Evolutionary conservation across 1,139 yeast species (phyloP).

Genomic region (Yamadazyma conglobata): DNA sequence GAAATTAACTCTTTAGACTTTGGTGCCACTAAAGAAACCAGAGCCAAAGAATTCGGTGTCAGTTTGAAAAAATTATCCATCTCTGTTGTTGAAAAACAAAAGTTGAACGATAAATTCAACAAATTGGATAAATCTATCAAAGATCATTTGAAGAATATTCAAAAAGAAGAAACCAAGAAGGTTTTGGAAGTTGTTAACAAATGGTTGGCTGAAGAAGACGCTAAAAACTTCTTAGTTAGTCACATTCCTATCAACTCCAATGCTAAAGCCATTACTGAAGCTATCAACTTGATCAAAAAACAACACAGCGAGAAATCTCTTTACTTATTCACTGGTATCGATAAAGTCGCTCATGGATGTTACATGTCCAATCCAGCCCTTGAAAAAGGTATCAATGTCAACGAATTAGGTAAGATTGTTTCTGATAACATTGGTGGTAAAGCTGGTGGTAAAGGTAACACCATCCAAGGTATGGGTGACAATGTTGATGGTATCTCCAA

Average conservation of each 20-base stretch:
- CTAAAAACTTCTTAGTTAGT: conserved; percentile 57
- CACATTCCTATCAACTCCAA: conserved; percentile 72
- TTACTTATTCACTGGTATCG: conserved; percentile 78
- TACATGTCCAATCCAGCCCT: conserved; percentile 73
- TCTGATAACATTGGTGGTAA: conserved; percentile 84
- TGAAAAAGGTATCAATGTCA: conserved; percentile 70
- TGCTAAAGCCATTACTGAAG: conserved; percentile 93
- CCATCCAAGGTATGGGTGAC: conserved; percentile 96
- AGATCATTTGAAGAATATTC: conserved; percentile 82
- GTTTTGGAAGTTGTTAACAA: conserved; percentile 75
- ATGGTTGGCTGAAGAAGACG: conserved; percentile 51
- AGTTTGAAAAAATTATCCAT: conserved; percentile 77
- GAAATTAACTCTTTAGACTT: conserved; percentile 56
- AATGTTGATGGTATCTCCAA: conserved; percentile 63
- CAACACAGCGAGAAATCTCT: conserved; percentile 73
- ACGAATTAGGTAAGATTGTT: conserved; percentile 70
- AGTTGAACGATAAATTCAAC: conserved; percentile 66
- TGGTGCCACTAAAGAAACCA: conserved; percentile 72
- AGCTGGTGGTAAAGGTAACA: conserved; percentile 97
- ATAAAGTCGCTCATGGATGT: conserved; percentile 93
- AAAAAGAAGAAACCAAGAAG: conserved; percentile 82
- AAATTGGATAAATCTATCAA: conserved; percentile 81
- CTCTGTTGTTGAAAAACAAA: conserved; percentile 77
- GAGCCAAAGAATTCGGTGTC: conserved; percentile 79
- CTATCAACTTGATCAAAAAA: conserved; percentile 78